These are phyloP conservation scores for Elsinoe fawcettii DNA, from an alignment of 2,329 filamentous ascomycete genomes.

Conservation along the genomic window DNA sequence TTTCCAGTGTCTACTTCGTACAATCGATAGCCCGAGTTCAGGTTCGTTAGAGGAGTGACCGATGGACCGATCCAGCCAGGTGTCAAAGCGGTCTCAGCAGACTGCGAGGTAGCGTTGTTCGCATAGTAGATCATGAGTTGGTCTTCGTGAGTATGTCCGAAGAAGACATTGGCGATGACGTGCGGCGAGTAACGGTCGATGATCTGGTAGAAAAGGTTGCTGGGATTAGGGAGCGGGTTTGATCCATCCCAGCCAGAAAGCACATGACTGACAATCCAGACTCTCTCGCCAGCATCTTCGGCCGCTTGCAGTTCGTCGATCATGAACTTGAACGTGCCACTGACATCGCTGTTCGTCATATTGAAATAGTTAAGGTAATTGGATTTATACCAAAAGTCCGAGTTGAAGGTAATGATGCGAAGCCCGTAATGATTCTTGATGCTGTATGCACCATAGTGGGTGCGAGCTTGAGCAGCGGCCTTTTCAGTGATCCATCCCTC, in stretches of 20 bases:
- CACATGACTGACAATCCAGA: slow-evolving; percentile 50
- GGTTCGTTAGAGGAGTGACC: slow-evolving; percentile 47
- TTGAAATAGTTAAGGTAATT: slow-evolving; percentile 48
- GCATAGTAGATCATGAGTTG: slow-evolving; percentile 48
- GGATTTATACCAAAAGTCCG: slow-evolving; percentile 41
- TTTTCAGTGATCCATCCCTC: slow-evolving; percentile 47
- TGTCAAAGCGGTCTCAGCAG: slow-evolving; percentile 37
- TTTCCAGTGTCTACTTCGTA: slow-evolving; percentile 49
- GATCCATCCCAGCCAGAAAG: slow-evolving; percentile 49
- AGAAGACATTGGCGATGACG: slow-evolving; percentile 49
- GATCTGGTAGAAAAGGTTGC: slow-evolving; percentile 49
- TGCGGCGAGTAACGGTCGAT: slow-evolving; percentile 48
- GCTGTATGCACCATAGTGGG: slow-evolving; percentile 51
- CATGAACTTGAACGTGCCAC: slow-evolving; percentile 43
- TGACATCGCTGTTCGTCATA: slow-evolving; percentile 44
- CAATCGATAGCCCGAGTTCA: slow-evolving; percentile 47
- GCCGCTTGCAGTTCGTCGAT: slow-evolving; percentile 46
- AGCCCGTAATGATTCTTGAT: slow-evolving; percentile 47
- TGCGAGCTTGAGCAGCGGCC: slow-evolving; percentile 40
- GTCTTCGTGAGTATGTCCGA: slow-evolving; percentile 50
- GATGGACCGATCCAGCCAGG: slow-evolving; percentile 47
- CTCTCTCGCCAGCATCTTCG: slow-evolving; percentile 45
- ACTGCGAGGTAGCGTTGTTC: slow-evolving; percentile 41
- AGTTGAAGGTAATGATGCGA: slow-evolving; percentile 47
- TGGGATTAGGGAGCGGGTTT: slow-evolving; percentile 48